Evolutionary conservation across 768 basidiomycete genomes (phyloP).

Genomic region (Floccularia luteovirens): DNA sequence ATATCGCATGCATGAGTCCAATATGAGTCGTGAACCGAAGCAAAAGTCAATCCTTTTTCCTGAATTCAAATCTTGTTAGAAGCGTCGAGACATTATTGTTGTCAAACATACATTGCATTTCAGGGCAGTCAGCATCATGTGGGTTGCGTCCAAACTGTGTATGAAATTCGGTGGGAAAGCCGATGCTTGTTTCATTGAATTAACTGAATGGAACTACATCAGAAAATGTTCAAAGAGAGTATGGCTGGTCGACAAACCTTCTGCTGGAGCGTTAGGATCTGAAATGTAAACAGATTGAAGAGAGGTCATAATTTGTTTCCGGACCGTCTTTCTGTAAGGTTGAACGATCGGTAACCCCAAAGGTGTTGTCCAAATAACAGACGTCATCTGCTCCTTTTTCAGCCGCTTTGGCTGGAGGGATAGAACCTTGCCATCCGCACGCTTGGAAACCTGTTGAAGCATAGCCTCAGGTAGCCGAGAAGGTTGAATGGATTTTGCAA

Average conservation of each 20-base stretch:
- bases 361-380: constrained; percentile 94
- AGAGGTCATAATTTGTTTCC: constrained; percentile 79
- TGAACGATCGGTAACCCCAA: constrained; percentile 95
- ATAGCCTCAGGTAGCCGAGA: constrained; percentile 39
- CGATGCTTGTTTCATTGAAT: constrained; percentile 80
- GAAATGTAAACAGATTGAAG: constrained; percentile 86
- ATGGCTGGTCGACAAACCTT: constrained; percentile 33
- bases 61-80: constrained; percentile 17
- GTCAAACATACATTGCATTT: constrained; percentile 78
- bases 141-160: constrained; percentile 94
- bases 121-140: constrained; percentile 96
- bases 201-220: constrained; percentile 37
- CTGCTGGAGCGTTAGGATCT: constrained; percentile 71
- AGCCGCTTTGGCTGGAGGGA: constrained; percentile 26
- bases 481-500: constrained; percentile 79
- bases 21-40: constrained; percentile 97
- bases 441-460: constrained; percentile 5
- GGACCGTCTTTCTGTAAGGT: constrained; percentile 80
- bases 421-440: constrained; percentile 3
- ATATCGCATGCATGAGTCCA: constrained; percentile 93
- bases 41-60: constrained; percentile 76
- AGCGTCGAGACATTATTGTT: background rate
- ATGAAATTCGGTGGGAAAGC: constrained; percentile 99
- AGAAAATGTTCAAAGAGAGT: background rate
- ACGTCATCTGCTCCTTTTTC: constrained; percentile 88